Conservation (phyloP, 768 basidiomycete genomes). For the Galerina marginata region DNA sequence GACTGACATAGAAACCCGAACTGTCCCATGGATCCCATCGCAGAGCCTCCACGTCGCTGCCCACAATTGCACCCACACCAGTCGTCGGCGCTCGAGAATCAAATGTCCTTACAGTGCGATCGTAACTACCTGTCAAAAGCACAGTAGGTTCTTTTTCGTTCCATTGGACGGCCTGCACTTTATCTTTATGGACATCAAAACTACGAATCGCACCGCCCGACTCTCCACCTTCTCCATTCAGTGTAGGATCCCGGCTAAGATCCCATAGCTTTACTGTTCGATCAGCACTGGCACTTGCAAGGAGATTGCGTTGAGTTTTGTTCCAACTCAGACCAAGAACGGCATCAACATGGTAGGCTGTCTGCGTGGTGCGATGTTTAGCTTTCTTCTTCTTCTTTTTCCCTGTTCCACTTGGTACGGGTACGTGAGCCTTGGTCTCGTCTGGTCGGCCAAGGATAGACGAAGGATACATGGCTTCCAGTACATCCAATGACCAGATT, state of each 20-base stretch:
- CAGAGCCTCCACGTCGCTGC: constrained; percentile 92
- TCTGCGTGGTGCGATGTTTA: constrained; percentile 64
- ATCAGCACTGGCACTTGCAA: constrained; percentile 93
- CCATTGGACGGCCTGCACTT: constrained; percentile 97
- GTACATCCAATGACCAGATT: constrained; percentile 94
- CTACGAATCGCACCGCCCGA: constrained; percentile 77
- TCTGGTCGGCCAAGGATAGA: constrained; percentile 91
- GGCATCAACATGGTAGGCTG: constrained; percentile 89
- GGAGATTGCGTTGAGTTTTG: constrained; percentile 81
- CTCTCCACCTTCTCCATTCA: constrained; percentile 46
- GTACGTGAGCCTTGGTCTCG: constrained; percentile 78
- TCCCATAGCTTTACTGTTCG: constrained; percentile 98
- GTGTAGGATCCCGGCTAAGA: constrained; percentile 69
- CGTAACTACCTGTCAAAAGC: constrained; percentile 91
- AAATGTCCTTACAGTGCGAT: constrained; percentile 93
- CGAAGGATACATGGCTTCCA: constrained; percentile 94
- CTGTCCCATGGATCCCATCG: constrained; percentile 97
- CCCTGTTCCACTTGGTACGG: constrained; percentile 83
- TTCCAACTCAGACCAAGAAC: constrained; percentile 97
- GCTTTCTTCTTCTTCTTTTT: constrained; percentile 95
- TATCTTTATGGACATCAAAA: constrained; percentile 88
- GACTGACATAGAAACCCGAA: constrained; percentile 82
- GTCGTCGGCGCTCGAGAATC: constrained; percentile 85
- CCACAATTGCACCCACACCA: constrained; percentile 84
- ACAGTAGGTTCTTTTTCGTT: constrained; percentile 88